Conservation (phyloP, 495 filamentous ascomycete genomes). For the Daldinia grandis region DNA sequence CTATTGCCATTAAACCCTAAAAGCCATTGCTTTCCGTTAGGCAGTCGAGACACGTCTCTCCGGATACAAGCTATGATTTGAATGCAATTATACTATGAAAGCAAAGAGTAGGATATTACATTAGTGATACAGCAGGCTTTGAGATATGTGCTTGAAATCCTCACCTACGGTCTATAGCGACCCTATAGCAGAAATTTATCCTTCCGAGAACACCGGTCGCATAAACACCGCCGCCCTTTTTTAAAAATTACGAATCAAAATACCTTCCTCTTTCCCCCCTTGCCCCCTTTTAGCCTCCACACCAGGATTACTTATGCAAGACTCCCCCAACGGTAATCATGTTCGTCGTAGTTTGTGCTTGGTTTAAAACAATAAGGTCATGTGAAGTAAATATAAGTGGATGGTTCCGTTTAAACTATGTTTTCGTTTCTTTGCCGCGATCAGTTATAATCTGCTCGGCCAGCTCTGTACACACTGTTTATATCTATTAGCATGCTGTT, state of each 20-base stretch:
- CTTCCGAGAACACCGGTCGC: too few relatives aligned
- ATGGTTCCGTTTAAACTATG: neutral
- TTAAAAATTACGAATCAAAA: neutral
- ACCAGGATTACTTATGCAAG: neutral
- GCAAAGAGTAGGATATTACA: neutral
- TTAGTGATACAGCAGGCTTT: neutral
- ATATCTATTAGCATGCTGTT: slow-evolving; percentile 10
- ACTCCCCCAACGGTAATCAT: neutral
- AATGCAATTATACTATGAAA: neutral
- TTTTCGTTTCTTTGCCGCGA: neutral
- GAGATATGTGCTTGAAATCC: neutral
- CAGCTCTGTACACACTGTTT: slow-evolving; percentile 34
- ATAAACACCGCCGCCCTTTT: neutral
- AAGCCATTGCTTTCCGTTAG: neutral
- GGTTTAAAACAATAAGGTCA: neutral
- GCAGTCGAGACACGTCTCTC: too few relatives aligned
- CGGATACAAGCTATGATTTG: too few relatives aligned
- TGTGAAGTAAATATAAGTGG: neutral
- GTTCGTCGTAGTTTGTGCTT: neutral
- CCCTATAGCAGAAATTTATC: too few relatives aligned
- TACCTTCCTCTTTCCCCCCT: neutral
- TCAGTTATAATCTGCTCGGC: slow-evolving; percentile 33
- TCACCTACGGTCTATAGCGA: neutral
- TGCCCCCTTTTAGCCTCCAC: neutral
- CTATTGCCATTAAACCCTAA: neutral